Percentiles rank a stretch among this genome's conserved stretches.
Conservation (phyloP, 352 stramenopile genomes). For the Blastocystis sp. region DNA sequence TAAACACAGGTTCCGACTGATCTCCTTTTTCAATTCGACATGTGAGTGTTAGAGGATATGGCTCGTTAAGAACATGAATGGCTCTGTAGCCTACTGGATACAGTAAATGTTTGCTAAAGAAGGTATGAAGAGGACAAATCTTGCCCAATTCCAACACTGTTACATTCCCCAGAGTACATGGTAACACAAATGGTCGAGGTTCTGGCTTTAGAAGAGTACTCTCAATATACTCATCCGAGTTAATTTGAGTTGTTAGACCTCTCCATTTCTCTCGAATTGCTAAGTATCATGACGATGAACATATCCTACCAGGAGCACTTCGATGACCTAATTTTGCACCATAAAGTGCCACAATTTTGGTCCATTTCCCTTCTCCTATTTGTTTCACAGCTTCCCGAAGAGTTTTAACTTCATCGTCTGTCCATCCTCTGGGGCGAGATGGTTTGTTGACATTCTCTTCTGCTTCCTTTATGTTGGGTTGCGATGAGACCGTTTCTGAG, state of each 20-base stretch:
- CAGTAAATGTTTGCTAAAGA: neutral
- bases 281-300: neutral
- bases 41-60: neutral
- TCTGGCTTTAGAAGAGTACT: too few relatives aligned
- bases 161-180: neutral
- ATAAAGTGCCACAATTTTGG: neutral
- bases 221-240: too few relatives aligned
- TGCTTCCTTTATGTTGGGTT: neutral
- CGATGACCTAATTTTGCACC: neutral
- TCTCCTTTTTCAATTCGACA: neutral
- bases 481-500: neutral
- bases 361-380: constrained; percentile 31
- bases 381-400: neutral
- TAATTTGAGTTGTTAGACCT: neutral
- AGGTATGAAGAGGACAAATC: neutral
- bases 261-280: constrained; percentile 44
- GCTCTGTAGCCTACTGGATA: neutral
- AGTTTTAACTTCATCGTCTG: neutral
- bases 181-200: neutral
- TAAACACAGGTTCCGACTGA: neutral
- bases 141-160: neutral
- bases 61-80: neutral
- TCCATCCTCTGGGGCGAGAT: neutral
- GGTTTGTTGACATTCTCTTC: neutral
- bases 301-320: neutral